Evolutionary conservation across 1,139 yeast species (phyloP).

Genomic region (Suhomyces kunorum): DNA sequence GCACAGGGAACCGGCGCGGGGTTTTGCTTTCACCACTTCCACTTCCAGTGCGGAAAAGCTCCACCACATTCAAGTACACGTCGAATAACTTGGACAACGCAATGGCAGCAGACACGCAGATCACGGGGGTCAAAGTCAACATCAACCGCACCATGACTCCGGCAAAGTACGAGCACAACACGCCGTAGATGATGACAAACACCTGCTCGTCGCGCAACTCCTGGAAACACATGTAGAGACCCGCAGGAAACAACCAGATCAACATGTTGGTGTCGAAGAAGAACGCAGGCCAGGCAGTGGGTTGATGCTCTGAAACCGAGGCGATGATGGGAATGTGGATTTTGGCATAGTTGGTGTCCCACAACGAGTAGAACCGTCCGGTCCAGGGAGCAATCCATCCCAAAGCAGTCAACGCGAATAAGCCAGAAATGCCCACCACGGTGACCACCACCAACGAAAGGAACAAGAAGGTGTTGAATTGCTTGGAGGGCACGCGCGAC

Average conservation of each 20-base stretch:
- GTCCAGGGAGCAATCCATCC: conserved; percentile 99
- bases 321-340: conserved; percentile 98
- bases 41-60: conserved; percentile 28
- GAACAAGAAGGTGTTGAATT: conserved; percentile 71
- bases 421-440: conserved; percentile 64
- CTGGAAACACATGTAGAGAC: conserved; percentile 85
- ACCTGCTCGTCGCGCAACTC: conserved; percentile 91
- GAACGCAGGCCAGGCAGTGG: conserved; percentile 99
- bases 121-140: conserved; percentile 94
- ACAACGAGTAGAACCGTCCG: conserved; percentile 95
- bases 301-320: conserved; percentile 98
- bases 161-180: conserved; percentile 93
- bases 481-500: conserved; percentile 68
- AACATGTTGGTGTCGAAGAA: conserved; percentile 91
- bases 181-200: conserved; percentile 85
- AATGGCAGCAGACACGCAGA: conserved; percentile 87
- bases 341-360: conserved; percentile 98
- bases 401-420: conserved; percentile 78
- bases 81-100: conserved; percentile 85
- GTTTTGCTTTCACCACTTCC: conserved; percentile 4
- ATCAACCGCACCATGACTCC: conserved; percentile 99
- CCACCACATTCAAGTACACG: conserved; percentile 71
- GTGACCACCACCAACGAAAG: conserved; percentile 60
- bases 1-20: conserved; percentile 26
- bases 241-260: conserved; percentile 98